Percentiles rank a stretch among this genome's conserved stretches.
Evolutionary conservation across 176 grass and related monocot genomes (phyloP).

Genomic region (Phyllostachys edulis): DNA sequence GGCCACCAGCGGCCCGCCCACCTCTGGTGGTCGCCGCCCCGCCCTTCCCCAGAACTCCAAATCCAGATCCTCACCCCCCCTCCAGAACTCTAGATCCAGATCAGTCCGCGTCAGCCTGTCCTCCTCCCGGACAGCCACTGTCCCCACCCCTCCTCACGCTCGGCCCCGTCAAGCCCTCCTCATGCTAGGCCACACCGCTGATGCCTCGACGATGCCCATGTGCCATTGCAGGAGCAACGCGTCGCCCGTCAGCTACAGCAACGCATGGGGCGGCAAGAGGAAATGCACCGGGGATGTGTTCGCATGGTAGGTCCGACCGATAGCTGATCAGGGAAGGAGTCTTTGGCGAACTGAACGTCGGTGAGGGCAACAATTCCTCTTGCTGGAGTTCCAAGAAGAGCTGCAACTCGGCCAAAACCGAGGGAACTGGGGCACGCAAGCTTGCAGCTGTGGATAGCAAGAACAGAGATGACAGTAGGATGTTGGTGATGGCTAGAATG

Average conservation of each 20-base stretch:
- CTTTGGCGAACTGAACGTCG: constrained; percentile 15
- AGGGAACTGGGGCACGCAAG: not conserved
- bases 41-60: too few relatives aligned
- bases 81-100: too few relatives aligned
- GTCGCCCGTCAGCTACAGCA: not conserved
- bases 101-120: too few relatives aligned
- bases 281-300: constrained; percentile 3
- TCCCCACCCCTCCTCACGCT: too few relatives aligned
- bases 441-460: not conserved
- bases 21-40: too few relatives aligned
- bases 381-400: not conserved
- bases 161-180: too few relatives aligned
- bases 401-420: not conserved
- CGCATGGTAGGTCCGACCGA: not conserved
- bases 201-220: not conserved
- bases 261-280: constrained; percentile 20
- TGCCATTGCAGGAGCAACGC: not conserved
- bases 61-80: too few relatives aligned
- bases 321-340: not conserved
- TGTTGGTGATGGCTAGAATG: not conserved
- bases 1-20: too few relatives aligned
- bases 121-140: too few relatives aligned
- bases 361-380: not conserved
- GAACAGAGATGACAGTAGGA: too few relatives aligned
- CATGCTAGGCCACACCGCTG: too few relatives aligned